phyloP scores from a whole-genome alignment of 208 protist species.

The Lotmaria passim region DNA sequence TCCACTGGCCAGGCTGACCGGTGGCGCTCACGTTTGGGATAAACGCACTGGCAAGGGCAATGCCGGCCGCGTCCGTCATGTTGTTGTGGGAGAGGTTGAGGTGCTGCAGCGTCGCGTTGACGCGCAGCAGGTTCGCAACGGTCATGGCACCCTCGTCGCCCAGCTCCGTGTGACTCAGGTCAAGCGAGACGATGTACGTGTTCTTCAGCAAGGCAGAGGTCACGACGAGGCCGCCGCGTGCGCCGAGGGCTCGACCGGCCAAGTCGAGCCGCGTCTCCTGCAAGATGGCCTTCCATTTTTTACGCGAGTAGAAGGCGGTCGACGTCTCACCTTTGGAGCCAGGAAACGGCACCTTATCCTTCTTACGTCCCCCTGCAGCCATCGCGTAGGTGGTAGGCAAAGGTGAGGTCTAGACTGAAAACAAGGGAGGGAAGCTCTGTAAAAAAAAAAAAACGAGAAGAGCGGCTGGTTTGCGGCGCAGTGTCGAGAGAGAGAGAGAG shows the following conservation, averaged over 20 bases:
- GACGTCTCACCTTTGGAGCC: conserved; percentile 72
- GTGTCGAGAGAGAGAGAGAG: too few species aligned
- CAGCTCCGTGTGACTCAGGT: conserved; percentile 76
- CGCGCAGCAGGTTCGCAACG: conserved; percentile 67
- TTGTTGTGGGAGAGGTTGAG: conserved; percentile 81
- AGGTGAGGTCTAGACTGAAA: not conserved
- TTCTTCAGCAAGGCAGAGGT: conserved; percentile 73
- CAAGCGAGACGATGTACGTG: conserved; percentile 53
- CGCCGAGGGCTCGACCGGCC: conserved; percentile 55
- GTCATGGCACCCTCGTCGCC: conserved; percentile 77
- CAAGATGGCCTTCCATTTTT: conserved; percentile 71
- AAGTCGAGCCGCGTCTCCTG: conserved; percentile 59
- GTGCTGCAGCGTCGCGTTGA: conserved; percentile 65
- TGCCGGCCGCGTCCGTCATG: conserved; percentile 85
- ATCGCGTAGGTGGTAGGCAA: not conserved
- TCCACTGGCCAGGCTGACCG: conserved; percentile 88
- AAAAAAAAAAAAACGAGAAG: too few species aligned
- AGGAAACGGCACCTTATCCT: conserved; percentile 80
- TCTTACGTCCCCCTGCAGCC: conserved; percentile 35
- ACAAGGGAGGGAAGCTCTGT: not conserved
- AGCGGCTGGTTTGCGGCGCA: too few species aligned
- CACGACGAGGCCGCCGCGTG: conserved; percentile 73
- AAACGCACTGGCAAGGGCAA: conserved; percentile 85
- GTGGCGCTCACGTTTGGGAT: conserved; percentile 79
- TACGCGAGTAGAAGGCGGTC: conserved; percentile 82